A percentile compares a stretch with the other conserved stretches of the same genome.
Evolutionary conservation across 805 yeast species (phyloP).

Genomic region (Cyberlindnera amylophila): DNA sequence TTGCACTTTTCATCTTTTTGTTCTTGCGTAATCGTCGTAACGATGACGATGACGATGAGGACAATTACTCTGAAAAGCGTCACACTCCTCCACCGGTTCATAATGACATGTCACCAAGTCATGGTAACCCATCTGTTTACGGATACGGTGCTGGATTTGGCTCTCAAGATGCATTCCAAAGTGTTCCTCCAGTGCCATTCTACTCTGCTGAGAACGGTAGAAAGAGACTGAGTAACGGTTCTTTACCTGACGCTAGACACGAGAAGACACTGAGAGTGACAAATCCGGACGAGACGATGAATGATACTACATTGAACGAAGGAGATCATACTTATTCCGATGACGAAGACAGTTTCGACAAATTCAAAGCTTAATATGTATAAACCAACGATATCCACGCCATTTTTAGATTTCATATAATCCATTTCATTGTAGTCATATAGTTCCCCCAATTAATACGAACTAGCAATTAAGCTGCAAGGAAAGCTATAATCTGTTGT

Average conservation of each 20-base stretch:
- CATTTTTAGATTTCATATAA: too few relatives aligned
- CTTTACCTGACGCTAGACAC: conserved; percentile 48
- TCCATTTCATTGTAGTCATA: too few relatives aligned
- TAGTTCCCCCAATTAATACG: too few relatives aligned
- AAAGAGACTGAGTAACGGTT: conserved; percentile 50
- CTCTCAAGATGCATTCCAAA: conserved; percentile 11
- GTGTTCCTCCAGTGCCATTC: conserved; percentile 16
- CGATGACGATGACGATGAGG: conserved; percentile 21
- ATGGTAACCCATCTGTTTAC: not conserved
- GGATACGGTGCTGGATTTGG: conserved; percentile 9
- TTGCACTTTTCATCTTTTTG: conserved; percentile 23
- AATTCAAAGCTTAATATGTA: not conserved
- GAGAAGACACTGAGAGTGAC: conserved; percentile 48
- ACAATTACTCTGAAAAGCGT: conserved; percentile 13
- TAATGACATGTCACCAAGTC: conserved; percentile 13
- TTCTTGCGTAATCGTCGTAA: conserved; percentile 18
- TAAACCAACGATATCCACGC: too few relatives aligned
- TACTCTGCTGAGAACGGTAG: conserved; percentile 33
- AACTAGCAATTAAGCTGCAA: too few relatives aligned
- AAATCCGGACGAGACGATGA: conserved; percentile 35
- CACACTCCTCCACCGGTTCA: conserved; percentile 13
- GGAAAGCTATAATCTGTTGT: too few relatives aligned
- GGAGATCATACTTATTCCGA: conserved; percentile 12
- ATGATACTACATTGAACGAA: conserved; percentile 14
- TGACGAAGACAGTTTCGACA: conserved; percentile 12